Conservation (phyloP, 2,329 filamentous ascomycete species). For the Didymella pinodella region DNA sequence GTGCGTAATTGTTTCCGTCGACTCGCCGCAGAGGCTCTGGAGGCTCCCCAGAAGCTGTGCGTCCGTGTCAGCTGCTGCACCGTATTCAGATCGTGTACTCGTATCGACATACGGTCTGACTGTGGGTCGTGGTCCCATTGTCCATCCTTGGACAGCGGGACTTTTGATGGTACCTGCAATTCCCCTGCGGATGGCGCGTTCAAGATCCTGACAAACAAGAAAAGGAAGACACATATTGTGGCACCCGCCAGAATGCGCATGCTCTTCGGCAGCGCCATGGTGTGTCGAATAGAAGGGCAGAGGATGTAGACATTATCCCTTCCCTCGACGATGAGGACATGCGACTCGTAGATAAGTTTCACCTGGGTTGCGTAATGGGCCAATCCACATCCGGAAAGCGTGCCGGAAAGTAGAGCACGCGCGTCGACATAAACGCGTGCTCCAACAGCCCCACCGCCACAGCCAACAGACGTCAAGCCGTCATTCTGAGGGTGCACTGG, state of each 20-base stretch:
- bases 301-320: constrained; percentile 13
- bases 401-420: constrained; percentile 19
- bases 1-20: constrained; percentile 75
- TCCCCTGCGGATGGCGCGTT: constrained; percentile 61
- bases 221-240: constrained; percentile 76
- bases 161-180: constrained; percentile 45
- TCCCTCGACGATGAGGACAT: constrained; percentile 9
- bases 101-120: constrained; percentile 74
- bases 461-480: not conserved
- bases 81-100: not conserved
- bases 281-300: constrained; percentile 34
- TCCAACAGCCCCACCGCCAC: constrained; percentile 10
- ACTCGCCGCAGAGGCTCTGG: constrained; percentile 77
- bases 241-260: constrained; percentile 79
- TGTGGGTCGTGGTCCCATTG: constrained; percentile 83
- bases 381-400: constrained; percentile 15
- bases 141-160: constrained; percentile 55
- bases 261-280: constrained; percentile 85
- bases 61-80: constrained; percentile 13
- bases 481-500: not conserved
- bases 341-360: constrained; percentile 21
- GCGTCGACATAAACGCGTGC: constrained; percentile 22
- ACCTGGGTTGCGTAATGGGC: constrained; percentile 22
- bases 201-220: constrained; percentile 79
- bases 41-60: constrained; percentile 80